Conservation (phyloP, 495 filamentous ascomycete genomes). For the Saxophila tyrrhenica region DNA sequence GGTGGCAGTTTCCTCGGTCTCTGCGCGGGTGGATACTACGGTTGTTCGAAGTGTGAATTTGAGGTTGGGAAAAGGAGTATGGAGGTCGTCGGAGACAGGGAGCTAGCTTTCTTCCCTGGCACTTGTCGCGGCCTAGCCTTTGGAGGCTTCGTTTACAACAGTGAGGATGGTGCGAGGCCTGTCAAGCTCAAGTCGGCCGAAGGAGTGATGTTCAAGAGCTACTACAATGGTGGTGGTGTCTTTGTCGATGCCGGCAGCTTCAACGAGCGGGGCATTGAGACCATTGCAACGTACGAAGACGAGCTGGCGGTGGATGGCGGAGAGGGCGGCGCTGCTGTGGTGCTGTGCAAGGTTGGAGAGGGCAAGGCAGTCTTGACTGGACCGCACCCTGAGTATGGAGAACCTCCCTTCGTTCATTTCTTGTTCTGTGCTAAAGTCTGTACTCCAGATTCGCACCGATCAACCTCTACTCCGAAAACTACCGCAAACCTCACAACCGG, state of each 20-base stretch:
- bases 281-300: slow-evolving; percentile 71
- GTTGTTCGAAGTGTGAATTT: slow-evolving; percentile 69
- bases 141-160: slow-evolving; percentile 80
- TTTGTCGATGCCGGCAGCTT: slow-evolving; percentile 68
- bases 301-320: slow-evolving; percentile 69
- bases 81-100: slow-evolving; percentile 77
- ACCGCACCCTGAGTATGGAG: slow-evolving; percentile 82
- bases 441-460: slow-evolving; percentile 61
- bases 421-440: neutral
- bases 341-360: slow-evolving; percentile 82
- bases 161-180: slow-evolving; percentile 73
- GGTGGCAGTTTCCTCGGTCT: slow-evolving; percentile 83
- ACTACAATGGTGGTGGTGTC: slow-evolving; percentile 94
- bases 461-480: slow-evolving; percentile 58
- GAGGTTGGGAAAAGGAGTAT: slow-evolving; percentile 59
- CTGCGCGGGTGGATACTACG: slow-evolving; percentile 94
- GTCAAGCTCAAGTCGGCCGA: slow-evolving; percentile 50
- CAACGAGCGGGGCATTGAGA: slow-evolving; percentile 54
- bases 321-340: slow-evolving; percentile 57
- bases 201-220: slow-evolving; percentile 55
- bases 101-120: slow-evolving; percentile 80
- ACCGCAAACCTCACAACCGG: slow-evolving; percentile 46
- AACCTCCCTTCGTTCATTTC: neutral
- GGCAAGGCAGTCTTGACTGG: slow-evolving; percentile 72
- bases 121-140: slow-evolving; percentile 81